Conservation (phyloP, 495 filamentous ascomycete genomes). For the Neurospora sp. region DNA sequence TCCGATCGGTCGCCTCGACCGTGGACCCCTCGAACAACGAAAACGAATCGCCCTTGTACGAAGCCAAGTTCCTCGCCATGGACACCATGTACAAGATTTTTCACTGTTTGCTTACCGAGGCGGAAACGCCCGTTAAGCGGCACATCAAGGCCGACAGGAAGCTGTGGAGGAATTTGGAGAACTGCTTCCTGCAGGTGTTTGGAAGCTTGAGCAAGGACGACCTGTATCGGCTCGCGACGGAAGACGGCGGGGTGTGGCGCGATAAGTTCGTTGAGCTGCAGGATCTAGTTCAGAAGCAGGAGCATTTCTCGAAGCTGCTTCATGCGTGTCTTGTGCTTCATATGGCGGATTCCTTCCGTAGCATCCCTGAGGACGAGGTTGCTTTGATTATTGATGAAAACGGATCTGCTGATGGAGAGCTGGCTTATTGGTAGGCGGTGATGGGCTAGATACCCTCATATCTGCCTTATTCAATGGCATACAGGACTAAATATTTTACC, state of each 20-base stretch:
- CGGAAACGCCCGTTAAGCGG: neutral
- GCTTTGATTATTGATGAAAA: neutral
- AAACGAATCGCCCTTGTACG: neutral
- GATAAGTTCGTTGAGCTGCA: neutral
- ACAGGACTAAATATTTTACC: too few relatives aligned
- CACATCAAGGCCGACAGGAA: neutral
- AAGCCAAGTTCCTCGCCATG: neutral
- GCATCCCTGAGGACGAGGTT: neutral
- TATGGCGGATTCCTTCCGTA: neutral
- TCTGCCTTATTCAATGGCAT: too few relatives aligned
- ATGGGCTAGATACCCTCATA: neutral
- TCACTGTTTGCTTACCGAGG: neutral
- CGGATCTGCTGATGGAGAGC: neutral
- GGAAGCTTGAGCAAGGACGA: neutral
- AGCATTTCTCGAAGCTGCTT: neutral
- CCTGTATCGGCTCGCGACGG: neutral
- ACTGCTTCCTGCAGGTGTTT: neutral
- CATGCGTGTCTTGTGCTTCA: neutral
- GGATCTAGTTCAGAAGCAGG: neutral
- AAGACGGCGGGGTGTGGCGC: neutral
- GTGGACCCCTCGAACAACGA: neutral
- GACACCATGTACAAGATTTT: neutral
- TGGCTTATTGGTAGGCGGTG: neutral
- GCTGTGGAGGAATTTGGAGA: neutral
- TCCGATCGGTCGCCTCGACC: neutral